Base-by-base conservation (phyloP, 2,329 filamentous ascomycete species). In the Ramularia endophylla region DNA sequence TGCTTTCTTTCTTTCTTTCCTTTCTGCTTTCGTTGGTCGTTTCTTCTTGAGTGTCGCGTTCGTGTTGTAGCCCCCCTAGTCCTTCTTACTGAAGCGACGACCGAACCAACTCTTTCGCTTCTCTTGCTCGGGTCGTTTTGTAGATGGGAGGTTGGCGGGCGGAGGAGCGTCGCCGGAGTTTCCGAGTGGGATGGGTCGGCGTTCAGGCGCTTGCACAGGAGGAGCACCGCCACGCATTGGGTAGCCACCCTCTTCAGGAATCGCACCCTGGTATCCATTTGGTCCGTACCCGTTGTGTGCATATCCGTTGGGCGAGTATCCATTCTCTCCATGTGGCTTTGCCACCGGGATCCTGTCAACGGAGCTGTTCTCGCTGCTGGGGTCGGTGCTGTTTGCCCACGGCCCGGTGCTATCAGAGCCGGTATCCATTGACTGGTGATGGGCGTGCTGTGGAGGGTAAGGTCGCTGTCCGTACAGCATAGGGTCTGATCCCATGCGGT, bases 91-190 rank as follows among this genome's bases (percentile, higher is more conserved):
- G 64, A 95, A 92, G 41, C 81, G 76, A 55, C 81, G 79, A 59
- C 85, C 80, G 57, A 97, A 81, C 87, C 89, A 95, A 61, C 88
- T 92, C 74, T 88, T 89, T 51, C 85, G 76, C 73, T 94, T 95
- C 46, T 88, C 83, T 22, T 58, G 53, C 39, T 59, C 56, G 15
- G 54, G 45, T 18, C 57, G 41, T 18, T 53, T 48, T 9, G 43
- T 43, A 2, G 52, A 43, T 19, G 59, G 59, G 19, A 61, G 47
- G 46, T 38, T 20, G 41, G 36, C 19, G 40, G 32, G 15, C 25
- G 43, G 25, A 17, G 44, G 39, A 15, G 42, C 36, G 37, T 46
- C 43, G 15, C 41, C 37, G 19, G 53, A 46, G 31, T 52, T 49
- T 15, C 52, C 58, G 18, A 58, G 55, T 27, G 53, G 39, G 34